These are phyloP conservation scores for Pilasporangium apinafurcum DNA, from an alignment of 352 stramenopile genomes.

Conservation along the genomic window DNA sequence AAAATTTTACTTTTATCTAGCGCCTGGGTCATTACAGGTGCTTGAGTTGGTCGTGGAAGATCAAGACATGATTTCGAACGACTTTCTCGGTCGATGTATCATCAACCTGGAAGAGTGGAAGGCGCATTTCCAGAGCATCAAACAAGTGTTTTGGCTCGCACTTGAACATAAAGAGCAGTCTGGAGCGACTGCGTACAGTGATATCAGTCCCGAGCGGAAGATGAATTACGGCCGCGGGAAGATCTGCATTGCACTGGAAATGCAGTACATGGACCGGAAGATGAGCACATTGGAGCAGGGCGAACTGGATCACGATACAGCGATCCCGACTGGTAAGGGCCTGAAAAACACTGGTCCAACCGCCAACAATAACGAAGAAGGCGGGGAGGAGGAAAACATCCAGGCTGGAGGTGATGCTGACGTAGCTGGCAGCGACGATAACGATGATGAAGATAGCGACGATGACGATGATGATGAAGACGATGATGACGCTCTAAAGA, in stretches of 20 bases:
- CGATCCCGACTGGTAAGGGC: constrained; percentile 33
- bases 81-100: constrained; percentile 67
- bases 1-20: constrained; percentile 58
- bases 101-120: constrained; percentile 63
- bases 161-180: constrained; percentile 39
- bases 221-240: constrained; percentile 46
- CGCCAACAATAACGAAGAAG: constrained; percentile 6
- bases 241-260: constrained; percentile 61
- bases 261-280: constrained; percentile 46
- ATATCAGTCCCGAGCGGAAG: constrained; percentile 38
- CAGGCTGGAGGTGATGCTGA: constrained; percentile 5
- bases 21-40: constrained; percentile 26
- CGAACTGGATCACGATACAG: constrained; percentile 56
- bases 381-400: constrained; percentile 4
- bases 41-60: constrained; percentile 61
- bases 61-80: constrained; percentile 54
- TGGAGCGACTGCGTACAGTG: constrained; percentile 21
- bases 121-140: constrained; percentile 30
- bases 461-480: constrained; percentile 27
- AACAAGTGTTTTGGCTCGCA: constrained; percentile 64
- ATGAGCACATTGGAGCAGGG: constrained; percentile 55
- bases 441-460: constrained; percentile 23
- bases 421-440: no score
- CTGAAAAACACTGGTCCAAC: constrained; percentile 15
- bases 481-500: constrained; percentile 19